These are phyloP conservation scores for Meira nashicola DNA, from an alignment of 1,284 basidiomycete genomes.

Conservation along the genomic window DNA sequence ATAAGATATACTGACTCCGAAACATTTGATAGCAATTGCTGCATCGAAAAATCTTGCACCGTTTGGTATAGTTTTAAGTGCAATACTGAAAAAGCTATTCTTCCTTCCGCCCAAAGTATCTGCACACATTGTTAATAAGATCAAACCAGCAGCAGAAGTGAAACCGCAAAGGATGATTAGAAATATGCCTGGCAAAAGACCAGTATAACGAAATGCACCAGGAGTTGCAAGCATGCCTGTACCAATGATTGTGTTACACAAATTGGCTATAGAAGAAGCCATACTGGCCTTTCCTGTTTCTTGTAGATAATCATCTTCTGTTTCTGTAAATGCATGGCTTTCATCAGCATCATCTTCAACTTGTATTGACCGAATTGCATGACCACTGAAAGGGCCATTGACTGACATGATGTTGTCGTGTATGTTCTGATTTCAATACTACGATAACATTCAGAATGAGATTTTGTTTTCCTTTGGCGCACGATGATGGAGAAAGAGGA, in stretches of 20 bases:
- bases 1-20: slow-evolving; percentile 84
- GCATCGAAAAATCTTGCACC: slow-evolving; percentile 81
- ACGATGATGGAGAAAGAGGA: no score
- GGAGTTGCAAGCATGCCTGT: slow-evolving; percentile 52
- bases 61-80: slow-evolving; percentile 57
- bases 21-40: slow-evolving; percentile 73
- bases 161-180: slow-evolving; percentile 81
- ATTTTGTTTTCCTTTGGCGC: no score
- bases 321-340: background rate
- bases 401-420: no score
- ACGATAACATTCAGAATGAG: no score
- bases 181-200: slow-evolving; percentile 66
- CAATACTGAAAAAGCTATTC: slow-evolving; percentile 38
- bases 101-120: slow-evolving; percentile 60
- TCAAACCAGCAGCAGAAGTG: slow-evolving; percentile 78
- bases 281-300: background rate
- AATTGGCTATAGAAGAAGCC: slow-evolving; percentile 42
- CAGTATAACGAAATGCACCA: slow-evolving; percentile 54
- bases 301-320: background rate
- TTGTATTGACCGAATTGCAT: background rate
- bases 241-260: slow-evolving; percentile 52
- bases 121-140: slow-evolving; percentile 81
- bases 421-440: no score
- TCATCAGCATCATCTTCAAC: background rate
- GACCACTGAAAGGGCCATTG: no score